phyloP scores from a whole-genome alignment of 495 filamentous ascomycete genomes.

The Corynascus novoguineensis region DNA sequence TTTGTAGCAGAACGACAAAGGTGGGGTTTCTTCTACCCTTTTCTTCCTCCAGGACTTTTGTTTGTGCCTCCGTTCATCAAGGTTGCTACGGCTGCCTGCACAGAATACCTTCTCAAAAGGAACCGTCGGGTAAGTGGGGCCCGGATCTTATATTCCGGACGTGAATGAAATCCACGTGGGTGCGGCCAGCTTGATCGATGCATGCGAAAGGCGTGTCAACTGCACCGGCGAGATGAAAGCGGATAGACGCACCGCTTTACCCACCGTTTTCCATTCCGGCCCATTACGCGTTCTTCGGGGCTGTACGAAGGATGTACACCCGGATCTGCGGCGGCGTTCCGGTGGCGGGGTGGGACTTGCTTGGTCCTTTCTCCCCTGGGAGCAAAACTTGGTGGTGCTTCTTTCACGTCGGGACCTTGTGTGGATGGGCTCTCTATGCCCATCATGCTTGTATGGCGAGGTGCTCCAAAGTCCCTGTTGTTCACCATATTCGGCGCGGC shows the following conservation, averaged over 20 bases:
- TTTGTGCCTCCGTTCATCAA: too few relatives aligned
- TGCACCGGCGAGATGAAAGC: conserved; percentile 7
- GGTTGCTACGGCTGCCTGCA: too few relatives aligned
- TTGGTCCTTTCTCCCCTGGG: neutral
- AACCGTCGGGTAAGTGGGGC: too few relatives aligned
- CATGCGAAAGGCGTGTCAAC: neutral
- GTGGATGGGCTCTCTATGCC: neutral
- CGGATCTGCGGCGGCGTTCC: neutral
- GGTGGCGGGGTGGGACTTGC: neutral
- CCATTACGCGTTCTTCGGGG: neutral
- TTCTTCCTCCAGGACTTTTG: too few relatives aligned
- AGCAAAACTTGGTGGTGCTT: neutral
- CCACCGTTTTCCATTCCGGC: too few relatives aligned
- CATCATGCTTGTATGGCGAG: neutral
- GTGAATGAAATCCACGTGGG: neutral
- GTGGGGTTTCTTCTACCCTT: too few relatives aligned
- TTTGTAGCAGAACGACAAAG: too few relatives aligned
- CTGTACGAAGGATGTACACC: too few relatives aligned
- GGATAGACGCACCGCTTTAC: neutral
- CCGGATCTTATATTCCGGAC: too few relatives aligned
- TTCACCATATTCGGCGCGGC: neutral
- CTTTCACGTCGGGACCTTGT: neutral
- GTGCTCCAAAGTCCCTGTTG: neutral
- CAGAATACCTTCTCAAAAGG: too few relatives aligned
- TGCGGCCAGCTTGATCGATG: neutral